A percentile compares a stretch with the other conserved stretches of the same genome.
Evolutionary conservation across 192 early-diverging fungal species (phyloP).

Genomic region (Backusella psychrophila): DNA sequence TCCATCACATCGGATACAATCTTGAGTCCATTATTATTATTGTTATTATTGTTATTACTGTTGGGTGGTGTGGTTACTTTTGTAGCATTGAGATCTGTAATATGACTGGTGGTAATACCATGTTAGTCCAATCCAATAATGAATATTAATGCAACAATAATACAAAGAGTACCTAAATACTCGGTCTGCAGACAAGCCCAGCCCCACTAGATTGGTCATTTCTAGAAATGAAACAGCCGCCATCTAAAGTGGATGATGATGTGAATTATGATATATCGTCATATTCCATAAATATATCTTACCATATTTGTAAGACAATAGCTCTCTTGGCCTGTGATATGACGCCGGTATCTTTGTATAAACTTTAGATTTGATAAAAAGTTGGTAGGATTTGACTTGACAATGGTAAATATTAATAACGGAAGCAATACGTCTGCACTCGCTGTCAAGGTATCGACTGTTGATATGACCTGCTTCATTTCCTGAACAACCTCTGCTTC

Average conservation of each 20-base stretch:
- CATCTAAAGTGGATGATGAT: conserved; percentile 27
- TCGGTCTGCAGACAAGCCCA: conserved; percentile 45
- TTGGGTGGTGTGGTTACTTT: not conserved
- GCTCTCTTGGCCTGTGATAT: conserved; percentile 40
- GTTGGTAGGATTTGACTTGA: conserved; percentile 63
- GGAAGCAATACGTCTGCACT: conserved; percentile 68
- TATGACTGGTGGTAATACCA: not conserved
- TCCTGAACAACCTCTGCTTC: conserved; percentile 21
- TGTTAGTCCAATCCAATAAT: no score
- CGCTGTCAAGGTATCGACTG: conserved; percentile 7
- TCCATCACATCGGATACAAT: conserved; percentile 51
- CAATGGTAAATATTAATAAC: conserved; percentile 65
- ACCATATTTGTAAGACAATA: conserved; percentile 56
- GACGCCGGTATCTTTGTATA: conserved; percentile 47
- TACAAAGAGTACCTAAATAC: conserved; percentile 36
- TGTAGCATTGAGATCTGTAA: conserved; percentile 18
- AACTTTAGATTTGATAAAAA: conserved; percentile 69
- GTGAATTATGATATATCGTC: not conserved
- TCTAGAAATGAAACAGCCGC: conserved; percentile 48
- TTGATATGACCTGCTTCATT: conserved; percentile 24
- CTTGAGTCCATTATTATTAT: conserved; percentile 37
- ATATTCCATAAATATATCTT: not conserved
- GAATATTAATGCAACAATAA: no score
- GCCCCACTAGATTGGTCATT: conserved; percentile 40
- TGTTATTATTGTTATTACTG: conserved; percentile 20